Conservation (phyloP, 148 eudicot species). For the Vaccinium macrocarpon region DNA sequence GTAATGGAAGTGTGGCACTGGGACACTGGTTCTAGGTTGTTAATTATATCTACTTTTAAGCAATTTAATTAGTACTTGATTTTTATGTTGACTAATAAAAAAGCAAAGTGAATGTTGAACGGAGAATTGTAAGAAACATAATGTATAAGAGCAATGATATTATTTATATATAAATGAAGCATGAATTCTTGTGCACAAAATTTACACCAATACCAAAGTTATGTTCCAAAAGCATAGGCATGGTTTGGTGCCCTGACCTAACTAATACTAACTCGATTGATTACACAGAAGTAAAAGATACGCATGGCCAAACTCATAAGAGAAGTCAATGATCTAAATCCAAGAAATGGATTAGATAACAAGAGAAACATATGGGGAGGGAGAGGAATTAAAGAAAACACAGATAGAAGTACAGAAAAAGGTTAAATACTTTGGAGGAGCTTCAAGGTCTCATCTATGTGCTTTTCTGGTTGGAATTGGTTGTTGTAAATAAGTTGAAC, state of each 20-base stretch:
- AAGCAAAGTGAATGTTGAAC: not conserved
- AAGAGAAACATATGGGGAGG: not conserved
- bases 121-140: not conserved
- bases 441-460: slow-evolving; percentile 95
- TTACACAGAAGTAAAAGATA: not conserved
- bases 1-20: slow-evolving; percentile 9
- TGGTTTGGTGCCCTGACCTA: not conserved
- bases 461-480: slow-evolving; percentile 99
- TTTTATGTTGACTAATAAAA: not conserved
- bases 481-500: slow-evolving; percentile 93
- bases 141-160: not conserved
- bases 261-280: not conserved
- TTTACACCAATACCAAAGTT: not conserved
- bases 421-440: slow-evolving; percentile 62
- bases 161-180: not conserved
- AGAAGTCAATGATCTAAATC: not conserved
- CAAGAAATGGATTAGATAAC: not conserved
- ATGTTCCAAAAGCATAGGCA: not conserved
- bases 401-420: not conserved
- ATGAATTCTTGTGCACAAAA: not conserved
- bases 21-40: not conserved
- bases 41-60: not conserved
- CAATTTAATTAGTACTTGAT: not conserved
- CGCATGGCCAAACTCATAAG: not conserved
- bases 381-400: not conserved